A percentile compares a stretch with the other conserved stretches of the same genome.
Conservation (phyloP, 306 rosid genomes). For the Lupinus albus region DNA sequence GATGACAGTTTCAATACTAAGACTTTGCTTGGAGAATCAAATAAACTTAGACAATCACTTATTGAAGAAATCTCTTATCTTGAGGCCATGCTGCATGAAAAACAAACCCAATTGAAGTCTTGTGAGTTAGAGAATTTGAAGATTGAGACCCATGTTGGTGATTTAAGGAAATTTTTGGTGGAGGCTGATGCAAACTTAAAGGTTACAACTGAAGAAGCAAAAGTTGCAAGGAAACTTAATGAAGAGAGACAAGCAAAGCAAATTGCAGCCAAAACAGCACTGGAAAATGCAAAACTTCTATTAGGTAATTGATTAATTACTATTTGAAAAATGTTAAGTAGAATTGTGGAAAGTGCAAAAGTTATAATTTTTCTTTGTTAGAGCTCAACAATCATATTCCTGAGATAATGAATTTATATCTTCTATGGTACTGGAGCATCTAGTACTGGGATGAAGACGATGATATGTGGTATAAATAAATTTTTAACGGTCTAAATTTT, state of each 20-base stretch:
- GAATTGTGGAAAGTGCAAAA: not conserved
- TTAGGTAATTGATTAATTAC: not conserved
- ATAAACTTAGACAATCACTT: slow-evolving; percentile 24
- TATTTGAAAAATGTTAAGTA: not conserved
- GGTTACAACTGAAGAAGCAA: slow-evolving; percentile 11
- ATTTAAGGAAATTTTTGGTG: slow-evolving; percentile 14
- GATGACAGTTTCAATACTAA: slow-evolving; percentile 23
- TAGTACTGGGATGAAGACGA: too few relatives aligned
- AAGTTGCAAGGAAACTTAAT: not conserved
- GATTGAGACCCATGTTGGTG: slow-evolving; percentile 31
- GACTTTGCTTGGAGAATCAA: slow-evolving; percentile 22
- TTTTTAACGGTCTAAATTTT: too few relatives aligned
- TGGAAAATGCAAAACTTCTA: slow-evolving; percentile 38
- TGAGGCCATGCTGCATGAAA: slow-evolving; percentile 34
- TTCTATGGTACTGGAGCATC: too few relatives aligned
- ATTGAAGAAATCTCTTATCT: slow-evolving; percentile 35
- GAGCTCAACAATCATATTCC: not conserved
- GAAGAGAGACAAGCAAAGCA: slow-evolving; percentile 20
- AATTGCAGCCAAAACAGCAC: slow-evolving; percentile 30
- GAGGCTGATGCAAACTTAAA: slow-evolving; percentile 15
- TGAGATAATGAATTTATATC: too few relatives aligned
- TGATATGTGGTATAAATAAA: too few relatives aligned
- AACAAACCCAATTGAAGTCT: slow-evolving; percentile 21
- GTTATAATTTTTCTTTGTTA: too few relatives aligned
- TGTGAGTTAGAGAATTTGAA: slow-evolving; percentile 28